Percentiles rank a stretch among this genome's conserved stretches.
Evolutionary conservation across 2,329 filamentous ascomycete species (phyloP).

Genomic region (Penicillium frequentans): DNA sequence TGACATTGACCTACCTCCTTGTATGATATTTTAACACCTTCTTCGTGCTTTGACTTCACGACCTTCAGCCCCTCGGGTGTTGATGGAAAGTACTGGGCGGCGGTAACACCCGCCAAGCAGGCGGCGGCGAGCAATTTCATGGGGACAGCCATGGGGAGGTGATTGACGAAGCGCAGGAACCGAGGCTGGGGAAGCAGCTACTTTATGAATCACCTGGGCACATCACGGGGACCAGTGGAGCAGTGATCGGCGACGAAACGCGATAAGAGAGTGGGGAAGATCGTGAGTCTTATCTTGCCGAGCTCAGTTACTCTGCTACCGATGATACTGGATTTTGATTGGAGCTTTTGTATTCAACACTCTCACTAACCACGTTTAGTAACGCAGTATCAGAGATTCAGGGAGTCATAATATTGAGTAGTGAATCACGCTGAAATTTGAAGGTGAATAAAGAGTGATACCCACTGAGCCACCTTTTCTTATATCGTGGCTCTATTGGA

Average conservation of each 20-base stretch:
- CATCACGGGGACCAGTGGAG: neutral
- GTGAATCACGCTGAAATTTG: too few relatives aligned
- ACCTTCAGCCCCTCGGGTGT: slow-evolving; percentile 42
- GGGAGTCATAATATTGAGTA: too few relatives aligned
- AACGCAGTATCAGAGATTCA: too few relatives aligned
- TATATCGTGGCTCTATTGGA: too few relatives aligned
- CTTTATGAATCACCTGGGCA: neutral
- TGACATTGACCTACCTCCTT: slow-evolving; percentile 40
- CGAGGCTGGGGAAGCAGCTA: neutral
- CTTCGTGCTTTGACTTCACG: slow-evolving; percentile 43
- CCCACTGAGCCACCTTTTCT: too few relatives aligned
- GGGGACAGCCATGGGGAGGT: neutral
- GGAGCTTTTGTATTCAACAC: too few relatives aligned
- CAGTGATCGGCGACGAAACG: neutral
- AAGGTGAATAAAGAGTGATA: too few relatives aligned
- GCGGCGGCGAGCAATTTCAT: slow-evolving; percentile 9
- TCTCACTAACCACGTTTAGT: too few relatives aligned
- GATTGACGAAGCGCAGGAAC: neutral
- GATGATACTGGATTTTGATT: too few relatives aligned
- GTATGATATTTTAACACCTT: slow-evolving; percentile 47
- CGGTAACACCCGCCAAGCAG: slow-evolving; percentile 19
- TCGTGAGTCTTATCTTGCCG: too few relatives aligned
- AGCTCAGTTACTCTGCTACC: too few relatives aligned
- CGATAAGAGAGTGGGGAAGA: neutral
- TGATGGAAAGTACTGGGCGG: slow-evolving; percentile 43